phyloP scores from a whole-genome alignment of 768 basidiomycete genomes.

The Podaxis sp. region DNA sequence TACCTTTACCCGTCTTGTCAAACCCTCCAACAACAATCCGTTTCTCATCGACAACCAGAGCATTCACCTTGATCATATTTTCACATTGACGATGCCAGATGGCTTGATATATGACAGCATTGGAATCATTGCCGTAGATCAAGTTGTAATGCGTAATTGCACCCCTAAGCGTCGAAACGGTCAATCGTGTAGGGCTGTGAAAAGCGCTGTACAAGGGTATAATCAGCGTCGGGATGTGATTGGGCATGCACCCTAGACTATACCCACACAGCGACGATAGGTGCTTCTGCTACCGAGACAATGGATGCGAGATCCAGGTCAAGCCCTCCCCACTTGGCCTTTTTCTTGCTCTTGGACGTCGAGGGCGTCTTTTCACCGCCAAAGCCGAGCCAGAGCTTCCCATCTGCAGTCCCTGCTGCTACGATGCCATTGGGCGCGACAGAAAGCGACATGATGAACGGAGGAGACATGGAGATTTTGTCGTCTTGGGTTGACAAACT shows the following conservation, averaged over 20 bases:
- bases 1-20: slow-evolving; percentile 48
- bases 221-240: background rate
- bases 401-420: slow-evolving; percentile 74
- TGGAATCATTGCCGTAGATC: slow-evolving; percentile 30
- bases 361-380: slow-evolving; percentile 57
- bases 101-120: slow-evolving; percentile 35
- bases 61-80: slow-evolving; percentile 60
- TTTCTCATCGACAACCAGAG: slow-evolving; percentile 43
- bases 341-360: slow-evolving; percentile 40
- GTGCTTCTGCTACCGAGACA: slow-evolving; percentile 62
- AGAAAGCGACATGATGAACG: slow-evolving; percentile 64
- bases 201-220: slow-evolving; percentile 41
- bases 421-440: slow-evolving; percentile 56
- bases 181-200: slow-evolving; percentile 36
- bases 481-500: slow-evolving; percentile 30
- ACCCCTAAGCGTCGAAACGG: slow-evolving; percentile 61
- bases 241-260: background rate
- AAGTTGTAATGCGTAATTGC: slow-evolving; percentile 47
- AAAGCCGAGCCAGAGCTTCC: slow-evolving; percentile 62
- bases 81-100: slow-evolving; percentile 42
- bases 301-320: slow-evolving; percentile 39
- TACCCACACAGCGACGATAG: slow-evolving; percentile 65
- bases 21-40: slow-evolving; percentile 62
- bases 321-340: slow-evolving; percentile 72
- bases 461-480: slow-evolving; percentile 63